Evolutionary conservation across 768 basidiomycete species (phyloP).

Genomic region (Boletales sp.): DNA sequence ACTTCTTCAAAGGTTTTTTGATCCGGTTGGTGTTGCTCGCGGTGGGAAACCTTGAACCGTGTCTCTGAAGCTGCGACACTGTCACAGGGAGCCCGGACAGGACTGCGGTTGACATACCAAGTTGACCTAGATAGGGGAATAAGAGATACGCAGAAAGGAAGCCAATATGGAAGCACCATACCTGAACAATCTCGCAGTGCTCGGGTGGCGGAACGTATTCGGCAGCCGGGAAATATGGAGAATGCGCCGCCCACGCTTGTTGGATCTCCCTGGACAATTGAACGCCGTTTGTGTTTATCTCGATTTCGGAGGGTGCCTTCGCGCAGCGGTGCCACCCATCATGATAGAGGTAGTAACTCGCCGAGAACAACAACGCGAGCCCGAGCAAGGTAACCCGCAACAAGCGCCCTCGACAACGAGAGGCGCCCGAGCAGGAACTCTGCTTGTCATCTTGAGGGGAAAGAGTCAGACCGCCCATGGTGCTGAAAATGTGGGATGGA

Average conservation of each 20-base stretch:
- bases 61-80: constrained; percentile 61
- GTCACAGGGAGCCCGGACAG: constrained; percentile 4
- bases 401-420: constrained; percentile 2
- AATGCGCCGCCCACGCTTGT: constrained; percentile 55
- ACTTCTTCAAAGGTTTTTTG: constrained; percentile 45
- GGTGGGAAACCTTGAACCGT: constrained; percentile 79
- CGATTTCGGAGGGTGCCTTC: background rate
- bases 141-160: background rate
- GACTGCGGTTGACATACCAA: constrained; percentile 17
- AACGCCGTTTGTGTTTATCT: background rate
- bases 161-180: constrained; percentile 19
- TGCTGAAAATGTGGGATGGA: constrained; percentile 5
- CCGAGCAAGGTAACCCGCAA: constrained; percentile 7
- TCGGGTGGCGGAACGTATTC: constrained; percentile 45
- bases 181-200: constrained; percentile 55
- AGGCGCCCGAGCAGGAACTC: background rate
- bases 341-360: constrained; percentile 11
- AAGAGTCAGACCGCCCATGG: constrained; percentile 4
- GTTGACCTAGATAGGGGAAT: constrained; percentile 18
- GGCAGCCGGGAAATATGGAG: constrained; percentile 53
- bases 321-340: constrained; percentile 1
- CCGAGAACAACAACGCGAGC: constrained; percentile 14
- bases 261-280: constrained; percentile 22
- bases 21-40: constrained; percentile 42
- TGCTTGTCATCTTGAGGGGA: constrained; percentile 5